Base-by-base conservation (phyloP, 2,329 filamentous ascomycete species). In the Xylaria sp. region DNA sequence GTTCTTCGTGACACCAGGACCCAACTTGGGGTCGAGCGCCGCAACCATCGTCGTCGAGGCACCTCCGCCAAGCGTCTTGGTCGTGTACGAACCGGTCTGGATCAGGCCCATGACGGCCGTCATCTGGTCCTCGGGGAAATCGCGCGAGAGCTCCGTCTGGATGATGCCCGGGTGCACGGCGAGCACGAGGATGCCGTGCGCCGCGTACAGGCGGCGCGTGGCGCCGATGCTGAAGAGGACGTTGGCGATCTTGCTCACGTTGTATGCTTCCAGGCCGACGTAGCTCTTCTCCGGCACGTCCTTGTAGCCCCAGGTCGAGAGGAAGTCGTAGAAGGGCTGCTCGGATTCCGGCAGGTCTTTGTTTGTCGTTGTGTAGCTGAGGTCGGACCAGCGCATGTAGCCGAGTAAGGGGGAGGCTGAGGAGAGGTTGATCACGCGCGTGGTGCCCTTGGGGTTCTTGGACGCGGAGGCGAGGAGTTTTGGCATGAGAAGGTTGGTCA, bases 401-500 rank as follows among this genome's bases (percentile, higher is more conserved):
- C 66, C 59, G 1, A 63, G 2, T 1, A 34, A 46, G 1, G 71
- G 70, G 3, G 72, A 72, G 0, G 34, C 62, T 0, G 71, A 73
- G n/a, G 71, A 72, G 5, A 81, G 71, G 58, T 74, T 79, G 42
- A 81, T 71, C 7, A 81, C 67, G 0, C 79, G 69, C 6, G 65
- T 64, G 51, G 63, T 7, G 63, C 73, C 39, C 62, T 68, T 57
- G 52, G 59, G 39, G 4, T 63, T 69, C 8, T 55, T 61, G 34
- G 63, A 55, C 1, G 68, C 66, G 9, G 74, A 67, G 3, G 68
- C 70, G 16, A 78, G 66, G 2, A 80, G 60, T 64, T 78, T 78
- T 0, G 69, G 69, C 70, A 79, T 75, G 51, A 81, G 67, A 18
- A 78, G 67, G 62, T 78, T 78, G 11, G 76, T 75, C 42, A 82